phyloP scores from a whole-genome alignment of 2,329 filamentous ascomycete genomes.

The Karstenula rhodostoma region DNA sequence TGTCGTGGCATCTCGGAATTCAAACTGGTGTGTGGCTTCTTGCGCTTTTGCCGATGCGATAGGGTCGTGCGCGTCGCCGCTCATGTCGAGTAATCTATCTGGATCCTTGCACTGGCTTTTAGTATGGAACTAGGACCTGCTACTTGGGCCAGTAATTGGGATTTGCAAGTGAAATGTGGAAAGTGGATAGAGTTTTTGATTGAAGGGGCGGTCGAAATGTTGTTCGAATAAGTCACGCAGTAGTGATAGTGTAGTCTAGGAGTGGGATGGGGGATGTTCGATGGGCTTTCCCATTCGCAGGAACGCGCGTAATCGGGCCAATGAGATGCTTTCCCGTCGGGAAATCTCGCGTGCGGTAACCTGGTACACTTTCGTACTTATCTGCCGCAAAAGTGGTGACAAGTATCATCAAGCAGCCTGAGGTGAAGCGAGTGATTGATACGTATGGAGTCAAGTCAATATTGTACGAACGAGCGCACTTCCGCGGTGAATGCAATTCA shows the following conservation, averaged over 20 bases:
- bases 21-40: constrained; percentile 42
- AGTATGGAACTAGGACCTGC: background rate
- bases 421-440: too few relatives aligned
- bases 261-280: background rate
- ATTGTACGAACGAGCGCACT: too few relatives aligned
- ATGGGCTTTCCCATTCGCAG: background rate
- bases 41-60: constrained; percentile 42
- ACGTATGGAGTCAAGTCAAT: too few relatives aligned
- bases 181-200: background rate
- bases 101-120: background rate
- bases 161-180: background rate
- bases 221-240: too few relatives aligned
- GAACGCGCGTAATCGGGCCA: background rate
- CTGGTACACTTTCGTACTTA: too few relatives aligned
- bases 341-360: background rate
- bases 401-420: too few relatives aligned
- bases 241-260: background rate
- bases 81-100: background rate
- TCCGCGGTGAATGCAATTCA: background rate
- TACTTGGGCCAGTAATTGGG: background rate
- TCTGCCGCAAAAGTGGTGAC: too few relatives aligned
- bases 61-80: constrained; percentile 30
- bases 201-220: background rate
- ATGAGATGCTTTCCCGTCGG: constrained; percentile 4
- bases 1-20: constrained; percentile 38